Evolutionary conservation across 1,284 basidiomycete genomes (phyloP).

Genomic region (Pulveroboletus sp.): DNA sequence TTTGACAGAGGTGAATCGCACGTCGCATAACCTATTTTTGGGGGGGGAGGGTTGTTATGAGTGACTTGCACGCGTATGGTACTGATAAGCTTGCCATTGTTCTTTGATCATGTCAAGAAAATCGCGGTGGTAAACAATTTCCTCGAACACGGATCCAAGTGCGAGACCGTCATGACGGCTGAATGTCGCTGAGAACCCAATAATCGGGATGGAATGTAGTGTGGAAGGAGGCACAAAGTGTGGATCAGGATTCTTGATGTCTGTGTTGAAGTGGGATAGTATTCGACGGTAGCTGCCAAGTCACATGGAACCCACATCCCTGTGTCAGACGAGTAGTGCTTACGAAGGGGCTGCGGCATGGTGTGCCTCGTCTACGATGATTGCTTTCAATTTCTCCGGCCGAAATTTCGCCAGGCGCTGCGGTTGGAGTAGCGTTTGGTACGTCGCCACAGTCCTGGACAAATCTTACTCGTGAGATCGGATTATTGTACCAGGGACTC

Average conservation of each 20-base stretch:
- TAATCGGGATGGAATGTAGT: constrained; percentile 71
- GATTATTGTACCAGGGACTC: constrained; percentile 32
- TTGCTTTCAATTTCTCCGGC: constrained; percentile 69
- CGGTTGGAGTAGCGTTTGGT: constrained; percentile 79
- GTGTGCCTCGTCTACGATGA: constrained; percentile 94
- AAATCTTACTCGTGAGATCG: neutral
- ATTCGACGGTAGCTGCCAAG: constrained; percentile 70
- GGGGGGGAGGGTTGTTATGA: neutral
- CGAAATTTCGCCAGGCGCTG: constrained; percentile 81
- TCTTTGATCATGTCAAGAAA: constrained; percentile 93
- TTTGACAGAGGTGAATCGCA: constrained; percentile 80
- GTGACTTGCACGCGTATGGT: neutral
- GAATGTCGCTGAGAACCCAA: constrained; percentile 97
- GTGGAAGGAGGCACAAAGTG: constrained; percentile 38
- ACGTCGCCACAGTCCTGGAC: constrained; percentile 85
- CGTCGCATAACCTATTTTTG: constrained; percentile 83
- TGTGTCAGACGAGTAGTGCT: constrained; percentile 28
- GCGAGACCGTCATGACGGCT: constrained; percentile 90
- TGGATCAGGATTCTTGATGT: constrained; percentile 56
- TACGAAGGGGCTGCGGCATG: constrained; percentile 91
- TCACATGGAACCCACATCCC: neutral
- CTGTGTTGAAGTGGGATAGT: constrained; percentile 72
- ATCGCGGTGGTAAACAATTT: constrained; percentile 94
- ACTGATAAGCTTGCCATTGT: constrained; percentile 62
- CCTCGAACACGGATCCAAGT: constrained; percentile 85